Conservation (phyloP, 345 rosid genomes). For the Camelina hispida region DNA sequence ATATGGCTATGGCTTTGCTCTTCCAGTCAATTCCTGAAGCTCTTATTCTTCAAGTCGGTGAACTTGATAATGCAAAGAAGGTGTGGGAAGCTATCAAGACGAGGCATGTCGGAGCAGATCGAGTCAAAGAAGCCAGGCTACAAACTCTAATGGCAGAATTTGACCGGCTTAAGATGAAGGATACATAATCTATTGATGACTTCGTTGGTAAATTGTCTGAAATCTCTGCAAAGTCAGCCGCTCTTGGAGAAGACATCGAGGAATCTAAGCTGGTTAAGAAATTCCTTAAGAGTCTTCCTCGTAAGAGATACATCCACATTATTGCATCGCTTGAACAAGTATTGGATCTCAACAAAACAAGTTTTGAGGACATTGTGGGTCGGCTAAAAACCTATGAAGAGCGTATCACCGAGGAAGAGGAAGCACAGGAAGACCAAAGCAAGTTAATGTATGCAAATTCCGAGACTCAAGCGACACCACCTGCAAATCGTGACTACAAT, state of each 20-base stretch:
- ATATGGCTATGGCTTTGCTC: not conserved
- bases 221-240: not conserved
- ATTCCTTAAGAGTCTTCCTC: not conserved
- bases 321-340: not conserved
- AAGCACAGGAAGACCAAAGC: not conserved
- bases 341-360: not conserved
- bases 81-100: not conserved
- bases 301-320: not conserved
- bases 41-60: not conserved
- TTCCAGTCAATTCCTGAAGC: not conserved
- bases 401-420: rapidly evolving
- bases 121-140: not conserved
- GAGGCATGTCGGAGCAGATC: not conserved
- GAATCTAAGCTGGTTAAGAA: not conserved
- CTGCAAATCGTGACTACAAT: too few species aligned
- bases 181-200: not conserved
- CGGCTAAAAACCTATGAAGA: not conserved
- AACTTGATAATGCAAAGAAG: not conserved
- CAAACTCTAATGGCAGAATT: not conserved
- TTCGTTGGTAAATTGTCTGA: not conserved
- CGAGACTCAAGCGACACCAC: too few species aligned
- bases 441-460: not conserved
- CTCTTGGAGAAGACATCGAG: not conserved
- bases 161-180: not conserved
- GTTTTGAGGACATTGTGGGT: not conserved